Conservation (phyloP, 1,139 yeast species). For the Scheffersomyces segobiensis region DNA sequence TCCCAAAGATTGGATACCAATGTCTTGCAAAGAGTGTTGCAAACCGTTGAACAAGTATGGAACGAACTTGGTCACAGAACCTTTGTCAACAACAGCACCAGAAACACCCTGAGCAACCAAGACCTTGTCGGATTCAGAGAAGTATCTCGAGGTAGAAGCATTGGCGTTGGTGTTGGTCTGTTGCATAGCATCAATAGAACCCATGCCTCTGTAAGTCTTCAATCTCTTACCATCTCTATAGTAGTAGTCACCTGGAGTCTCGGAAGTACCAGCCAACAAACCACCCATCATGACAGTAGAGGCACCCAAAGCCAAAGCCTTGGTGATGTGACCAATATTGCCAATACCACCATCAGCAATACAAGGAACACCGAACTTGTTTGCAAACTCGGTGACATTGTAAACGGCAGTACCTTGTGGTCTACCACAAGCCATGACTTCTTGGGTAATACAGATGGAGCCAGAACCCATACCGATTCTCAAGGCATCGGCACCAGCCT, state of each 20-base stretch:
- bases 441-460: slow-evolving; percentile 98
- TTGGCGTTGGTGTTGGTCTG: slow-evolving; percentile 85
- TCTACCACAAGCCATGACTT: slow-evolving; percentile 99
- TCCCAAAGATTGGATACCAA: slow-evolving; percentile 74
- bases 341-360: slow-evolving; percentile 99
- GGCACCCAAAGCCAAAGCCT: slow-evolving; percentile 96
- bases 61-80: slow-evolving; percentile 87
- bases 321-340: slow-evolving; percentile 97
- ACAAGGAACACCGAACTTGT: slow-evolving; percentile 90
- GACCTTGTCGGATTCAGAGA: slow-evolving; percentile 92
- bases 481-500: slow-evolving; percentile 96
- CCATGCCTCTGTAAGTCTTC: slow-evolving; percentile 99
- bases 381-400: slow-evolving; percentile 84
- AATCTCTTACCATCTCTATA: slow-evolving; percentile 98
- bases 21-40: slow-evolving; percentile 98
- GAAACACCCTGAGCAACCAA: slow-evolving; percentile 99
- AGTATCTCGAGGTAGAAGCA: slow-evolving; percentile 97
- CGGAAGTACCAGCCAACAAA: slow-evolving; percentile 96
- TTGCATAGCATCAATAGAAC: slow-evolving; percentile 99
- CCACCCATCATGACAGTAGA: slow-evolving; percentile 99
- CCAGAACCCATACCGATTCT: slow-evolving; percentile 99
- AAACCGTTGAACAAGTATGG: slow-evolving; percentile 94
- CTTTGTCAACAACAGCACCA: slow-evolving; percentile 96
- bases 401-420: slow-evolving; percentile 98
- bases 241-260: slow-evolving; percentile 98